phyloP scores from a whole-genome alignment of 441 rosid genomes.

The Erodium trifolium region DNA sequence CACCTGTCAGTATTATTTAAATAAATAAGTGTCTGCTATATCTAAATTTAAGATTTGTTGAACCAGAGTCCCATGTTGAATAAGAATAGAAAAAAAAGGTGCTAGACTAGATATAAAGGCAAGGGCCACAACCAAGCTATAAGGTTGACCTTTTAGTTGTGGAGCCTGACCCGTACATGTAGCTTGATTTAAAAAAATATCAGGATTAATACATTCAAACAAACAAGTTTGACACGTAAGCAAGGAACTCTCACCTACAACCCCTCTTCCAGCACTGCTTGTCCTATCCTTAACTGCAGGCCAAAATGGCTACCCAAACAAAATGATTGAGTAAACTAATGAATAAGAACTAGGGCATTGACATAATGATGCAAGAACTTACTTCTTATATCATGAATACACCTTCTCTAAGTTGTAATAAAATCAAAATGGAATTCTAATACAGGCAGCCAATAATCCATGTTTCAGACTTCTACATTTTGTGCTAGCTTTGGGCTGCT shows the following conservation, averaged over 20 bases:
- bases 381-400: neutral
- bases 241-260: conserved; percentile 23
- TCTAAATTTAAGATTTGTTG: neutral
- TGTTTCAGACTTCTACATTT: neutral
- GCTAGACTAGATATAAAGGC: neutral
- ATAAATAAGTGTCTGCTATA: neutral
- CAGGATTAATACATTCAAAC: too few relatives aligned
- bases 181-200: too few relatives aligned
- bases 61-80: too few relatives aligned
- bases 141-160: too few relatives aligned
- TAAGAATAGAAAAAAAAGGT: neutral
- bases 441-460: neutral
- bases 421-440: neutral
- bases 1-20: conserved; percentile 17
- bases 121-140: too few relatives aligned
- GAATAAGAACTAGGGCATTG: neutral
- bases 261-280: conserved; percentile 20
- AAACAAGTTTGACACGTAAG: too few relatives aligned
- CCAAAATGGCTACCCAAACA: conserved; percentile 27
- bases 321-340: neutral
- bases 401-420: neutral
- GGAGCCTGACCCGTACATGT: too few relatives aligned
- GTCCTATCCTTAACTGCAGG: conserved; percentile 17
- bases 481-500: neutral
- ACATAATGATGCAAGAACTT: neutral